A percentile compares a stretch with the other conserved stretches of the same genome.
phyloP scores from a whole-genome alignment of 345 rosid genomes.

The Eutrema yunnanense region DNA sequence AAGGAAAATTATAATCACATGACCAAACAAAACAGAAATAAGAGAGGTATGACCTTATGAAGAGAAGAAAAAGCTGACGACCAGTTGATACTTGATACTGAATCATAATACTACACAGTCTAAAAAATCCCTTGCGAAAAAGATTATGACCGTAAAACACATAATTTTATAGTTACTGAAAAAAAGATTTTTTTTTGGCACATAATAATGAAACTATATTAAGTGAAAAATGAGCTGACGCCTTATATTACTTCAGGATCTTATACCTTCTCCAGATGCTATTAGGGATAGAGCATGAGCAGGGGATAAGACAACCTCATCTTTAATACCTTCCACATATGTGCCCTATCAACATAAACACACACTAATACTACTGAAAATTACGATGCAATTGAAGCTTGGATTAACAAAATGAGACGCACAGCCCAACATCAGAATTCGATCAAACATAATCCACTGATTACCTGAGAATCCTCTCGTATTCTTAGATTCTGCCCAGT shows the following conservation, averaged over 20 bases:
- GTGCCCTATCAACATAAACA: conserved; percentile 54
- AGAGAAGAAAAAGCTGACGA: background rate
- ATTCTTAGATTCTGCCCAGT: conserved; percentile 84
- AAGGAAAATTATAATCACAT: background rate
- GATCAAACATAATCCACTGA: background rate
- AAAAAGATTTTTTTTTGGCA: background rate
- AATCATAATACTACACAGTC: background rate
- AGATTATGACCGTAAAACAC: background rate
- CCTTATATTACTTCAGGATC: background rate
- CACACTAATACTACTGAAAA: conserved; percentile 17
- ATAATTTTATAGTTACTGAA: background rate
- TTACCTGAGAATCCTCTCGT: conserved; percentile 90
- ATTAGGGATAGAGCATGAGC: conserved; percentile 95
- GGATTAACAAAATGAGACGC: conserved; percentile 1
- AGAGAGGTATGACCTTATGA: background rate
- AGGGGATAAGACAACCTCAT: conserved; percentile 95
- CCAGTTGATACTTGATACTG: background rate
- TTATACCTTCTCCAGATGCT: conserved; percentile 92
- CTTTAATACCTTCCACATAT: conserved; percentile 90
- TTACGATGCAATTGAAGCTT: conserved; percentile 10
- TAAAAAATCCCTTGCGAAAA: background rate
- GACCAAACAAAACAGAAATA: conserved; percentile 3
- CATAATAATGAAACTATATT: background rate
- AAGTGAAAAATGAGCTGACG: background rate
- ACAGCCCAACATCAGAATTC: background rate